phyloP scores from a whole-genome alignment of 495 filamentous ascomycete species.

The Trichoderma parareesei region DNA sequence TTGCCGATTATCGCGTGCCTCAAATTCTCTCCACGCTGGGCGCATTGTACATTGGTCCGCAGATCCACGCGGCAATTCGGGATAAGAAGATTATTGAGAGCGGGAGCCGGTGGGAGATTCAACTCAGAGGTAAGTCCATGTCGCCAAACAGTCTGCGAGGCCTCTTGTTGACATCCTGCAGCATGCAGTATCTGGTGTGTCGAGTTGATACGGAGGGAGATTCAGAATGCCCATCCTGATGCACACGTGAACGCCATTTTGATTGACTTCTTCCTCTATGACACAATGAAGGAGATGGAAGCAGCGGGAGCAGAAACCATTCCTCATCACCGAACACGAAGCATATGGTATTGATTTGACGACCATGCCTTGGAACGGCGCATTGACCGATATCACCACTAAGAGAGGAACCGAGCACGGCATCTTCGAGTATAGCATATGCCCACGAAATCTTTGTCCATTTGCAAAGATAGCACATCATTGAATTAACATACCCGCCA shows the following conservation, averaged over 20 bases:
- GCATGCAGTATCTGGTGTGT: conserved; percentile 89
- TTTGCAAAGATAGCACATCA: neutral
- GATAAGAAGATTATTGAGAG: conserved; percentile 52
- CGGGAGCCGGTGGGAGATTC: conserved; percentile 76
- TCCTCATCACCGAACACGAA: conserved; percentile 88
- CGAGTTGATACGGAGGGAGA: conserved; percentile 81
- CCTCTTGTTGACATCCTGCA: conserved; percentile 13
- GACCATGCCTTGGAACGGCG: neutral
- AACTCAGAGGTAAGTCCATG: conserved; percentile 57
- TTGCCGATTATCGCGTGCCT: conserved; percentile 94
- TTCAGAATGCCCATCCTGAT: conserved; percentile 61
- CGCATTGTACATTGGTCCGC: conserved; percentile 74
- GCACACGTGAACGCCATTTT: conserved; percentile 74
- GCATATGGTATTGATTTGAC: conserved; percentile 80
- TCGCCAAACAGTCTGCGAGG: conserved; percentile 13
- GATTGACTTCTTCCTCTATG: conserved; percentile 95
- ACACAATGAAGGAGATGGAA: conserved; percentile 81
- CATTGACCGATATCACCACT: neutral
- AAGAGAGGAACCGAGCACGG: neutral
- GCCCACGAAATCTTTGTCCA: neutral
- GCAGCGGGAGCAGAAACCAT: conserved; percentile 49
- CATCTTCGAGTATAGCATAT: neutral
- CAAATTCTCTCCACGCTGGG: conserved; percentile 84
- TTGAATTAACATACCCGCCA: neutral
- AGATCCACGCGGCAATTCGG: conserved; percentile 61